These are phyloP conservation scores for Fusarium irregulare DNA, from an alignment of 2,329 filamentous ascomycete species.

Conservation along the genomic window DNA sequence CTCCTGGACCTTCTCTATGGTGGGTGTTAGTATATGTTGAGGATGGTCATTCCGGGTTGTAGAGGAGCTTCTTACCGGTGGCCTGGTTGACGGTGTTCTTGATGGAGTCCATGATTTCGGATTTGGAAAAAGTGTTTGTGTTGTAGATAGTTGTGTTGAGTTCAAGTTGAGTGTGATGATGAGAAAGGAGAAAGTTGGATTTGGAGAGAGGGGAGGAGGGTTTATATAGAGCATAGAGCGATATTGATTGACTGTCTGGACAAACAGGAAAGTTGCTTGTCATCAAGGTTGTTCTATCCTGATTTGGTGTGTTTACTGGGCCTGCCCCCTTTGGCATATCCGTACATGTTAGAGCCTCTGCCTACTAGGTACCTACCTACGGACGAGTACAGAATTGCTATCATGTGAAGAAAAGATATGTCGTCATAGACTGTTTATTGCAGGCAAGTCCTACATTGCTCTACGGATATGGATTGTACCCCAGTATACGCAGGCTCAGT, in stretches of 20 bases:
- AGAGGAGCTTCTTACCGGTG: slow-evolving; percentile 10
- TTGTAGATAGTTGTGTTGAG: slow-evolving; percentile 12
- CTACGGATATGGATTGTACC: not conserved
- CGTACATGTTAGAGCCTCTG: not conserved
- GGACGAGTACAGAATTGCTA: not conserved
- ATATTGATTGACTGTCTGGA: not conserved
- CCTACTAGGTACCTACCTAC: not conserved
- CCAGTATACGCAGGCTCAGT: slow-evolving; percentile 2
- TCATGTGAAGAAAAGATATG: slow-evolving; percentile 38
- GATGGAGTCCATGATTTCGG: slow-evolving; percentile 60
- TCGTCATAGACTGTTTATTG: slow-evolving; percentile 38
- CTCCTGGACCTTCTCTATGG: slow-evolving; percentile 68
- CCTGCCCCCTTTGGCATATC: not conserved
- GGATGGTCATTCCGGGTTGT: slow-evolving; percentile 60
- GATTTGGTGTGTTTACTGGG: slow-evolving; percentile 5
- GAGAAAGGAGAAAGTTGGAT: not conserved
- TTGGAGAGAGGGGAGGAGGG: slow-evolving; percentile 3
- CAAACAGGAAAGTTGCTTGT: slow-evolving; percentile 12
- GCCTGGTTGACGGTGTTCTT: slow-evolving; percentile 69
- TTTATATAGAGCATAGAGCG: slow-evolving; percentile 38
- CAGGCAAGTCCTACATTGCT: slow-evolving; percentile 17
- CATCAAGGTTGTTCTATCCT: slow-evolving; percentile 19
- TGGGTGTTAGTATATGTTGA: not conserved
- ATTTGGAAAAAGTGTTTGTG: slow-evolving; percentile 12
- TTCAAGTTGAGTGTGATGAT: slow-evolving; percentile 23